phyloP scores from a whole-genome alignment of 2,329 filamentous ascomycete species.

The Monosporascus ibericus region DNA sequence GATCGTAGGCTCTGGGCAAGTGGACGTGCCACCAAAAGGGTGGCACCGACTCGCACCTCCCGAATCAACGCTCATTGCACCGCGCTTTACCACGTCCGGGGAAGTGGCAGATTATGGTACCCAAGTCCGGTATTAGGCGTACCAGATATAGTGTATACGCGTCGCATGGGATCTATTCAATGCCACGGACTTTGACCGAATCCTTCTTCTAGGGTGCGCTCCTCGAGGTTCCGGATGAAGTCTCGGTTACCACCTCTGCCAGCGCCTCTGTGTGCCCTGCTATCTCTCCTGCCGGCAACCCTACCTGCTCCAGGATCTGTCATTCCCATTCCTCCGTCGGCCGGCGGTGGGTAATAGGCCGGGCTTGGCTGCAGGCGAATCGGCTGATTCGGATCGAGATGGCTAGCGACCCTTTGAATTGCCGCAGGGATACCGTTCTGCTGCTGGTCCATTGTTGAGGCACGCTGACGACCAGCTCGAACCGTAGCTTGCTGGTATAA shows the following conservation, averaged over 20 bases:
- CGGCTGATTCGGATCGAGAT: slow-evolving; percentile 88
- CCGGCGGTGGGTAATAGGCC: slow-evolving; percentile 91
- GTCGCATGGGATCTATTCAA: slow-evolving; percentile 37
- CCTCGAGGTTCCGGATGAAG: slow-evolving; percentile 91
- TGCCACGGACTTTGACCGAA: slow-evolving; percentile 66
- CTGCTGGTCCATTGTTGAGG: slow-evolving; percentile 94
- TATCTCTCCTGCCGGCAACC: slow-evolving; percentile 65
- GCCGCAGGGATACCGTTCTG: slow-evolving; percentile 87
- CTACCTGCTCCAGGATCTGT: slow-evolving; percentile 53
- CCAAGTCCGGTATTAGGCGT: neutral
- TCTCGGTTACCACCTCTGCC: slow-evolving; percentile 62
- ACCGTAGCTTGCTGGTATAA: slow-evolving; percentile 74
- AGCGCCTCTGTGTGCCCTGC: slow-evolving; percentile 57
- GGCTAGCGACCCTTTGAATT: slow-evolving; percentile 90
- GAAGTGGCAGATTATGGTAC: neutral
- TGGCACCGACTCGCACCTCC: neutral
- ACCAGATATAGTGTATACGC: slow-evolving; percentile 3
- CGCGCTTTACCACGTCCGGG: neutral
- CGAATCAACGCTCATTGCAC: neutral
- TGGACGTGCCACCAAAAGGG: neutral
- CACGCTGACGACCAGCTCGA: slow-evolving; percentile 75
- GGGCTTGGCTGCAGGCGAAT: slow-evolving; percentile 93
- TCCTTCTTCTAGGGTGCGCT: slow-evolving; percentile 87
- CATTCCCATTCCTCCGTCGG: slow-evolving; percentile 65
- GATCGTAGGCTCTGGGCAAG: neutral